phyloP scores from a whole-genome alignment of 495 filamentous ascomycete genomes.

The Podospora tetraspora region DNA sequence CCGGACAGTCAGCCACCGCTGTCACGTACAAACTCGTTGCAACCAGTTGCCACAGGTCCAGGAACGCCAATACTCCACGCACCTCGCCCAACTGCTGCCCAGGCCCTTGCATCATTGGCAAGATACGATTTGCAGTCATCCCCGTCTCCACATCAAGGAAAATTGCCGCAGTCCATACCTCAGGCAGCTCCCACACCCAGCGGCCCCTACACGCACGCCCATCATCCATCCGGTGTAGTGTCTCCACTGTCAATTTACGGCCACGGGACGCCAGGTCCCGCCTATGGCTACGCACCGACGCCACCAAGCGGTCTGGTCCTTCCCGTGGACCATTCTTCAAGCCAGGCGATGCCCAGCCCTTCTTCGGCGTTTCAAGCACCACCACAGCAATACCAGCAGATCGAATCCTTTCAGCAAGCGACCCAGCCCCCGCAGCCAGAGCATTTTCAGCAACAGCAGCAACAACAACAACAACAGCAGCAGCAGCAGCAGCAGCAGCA shows the following conservation, averaged over 20 bases:
- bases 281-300: background rate
- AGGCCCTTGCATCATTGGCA: background rate
- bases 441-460: background rate
- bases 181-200: background rate
- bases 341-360: background rate
- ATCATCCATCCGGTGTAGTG: background rate
- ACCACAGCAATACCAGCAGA: background rate
- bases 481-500: background rate
- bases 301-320: background rate
- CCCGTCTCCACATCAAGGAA: background rate
- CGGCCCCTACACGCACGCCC: background rate
- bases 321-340: background rate
- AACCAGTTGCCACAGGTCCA: background rate
- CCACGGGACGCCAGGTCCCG: background rate
- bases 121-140: background rate
- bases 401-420: background rate
- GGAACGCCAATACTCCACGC: background rate
- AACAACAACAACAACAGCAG: background rate
- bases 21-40: background rate
- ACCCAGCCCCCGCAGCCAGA: background rate
- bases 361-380: background rate
- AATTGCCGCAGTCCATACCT: background rate
- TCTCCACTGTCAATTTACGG: background rate
- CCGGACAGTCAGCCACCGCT: background rate
- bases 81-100: background rate